These are phyloP conservation scores for Cyclostephanos tholiformis DNA, from an alignment of 108 stramenopile genomes.

Conservation along the genomic window DNA sequence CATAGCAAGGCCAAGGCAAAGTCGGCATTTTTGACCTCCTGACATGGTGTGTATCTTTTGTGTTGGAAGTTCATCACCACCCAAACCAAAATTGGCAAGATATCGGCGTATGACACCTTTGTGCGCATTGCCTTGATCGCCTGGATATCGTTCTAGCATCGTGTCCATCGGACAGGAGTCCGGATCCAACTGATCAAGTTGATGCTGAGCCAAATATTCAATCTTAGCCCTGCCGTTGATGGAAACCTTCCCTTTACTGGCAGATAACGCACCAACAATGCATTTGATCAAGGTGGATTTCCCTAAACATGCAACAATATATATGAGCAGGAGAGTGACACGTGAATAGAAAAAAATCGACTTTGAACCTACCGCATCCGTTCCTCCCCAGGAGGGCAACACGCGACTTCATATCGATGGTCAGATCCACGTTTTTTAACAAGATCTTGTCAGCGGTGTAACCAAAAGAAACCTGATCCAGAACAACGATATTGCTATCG, in stretches of 20 bases:
- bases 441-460: constrained; percentile 64
- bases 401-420: constrained; percentile 53
- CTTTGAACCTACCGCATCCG: constrained; percentile 52
- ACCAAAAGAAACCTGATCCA: constrained; percentile 86
- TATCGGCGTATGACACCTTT: constrained; percentile 68
- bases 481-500: constrained; percentile 71
- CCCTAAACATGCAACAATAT: constrained; percentile 17
- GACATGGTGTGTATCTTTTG: constrained; percentile 84
- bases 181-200: constrained; percentile 91
- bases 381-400: constrained; percentile 65
- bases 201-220: constrained; percentile 94
- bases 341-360: not conserved
- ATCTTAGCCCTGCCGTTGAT: constrained; percentile 81
- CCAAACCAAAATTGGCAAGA: constrained; percentile 77
- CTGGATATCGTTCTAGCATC: constrained; percentile 84
- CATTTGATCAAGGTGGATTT: constrained; percentile 88
- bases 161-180: constrained; percentile 73
- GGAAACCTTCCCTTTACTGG: constrained; percentile 69
- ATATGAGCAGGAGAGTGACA: too few relatives aligned
- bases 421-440: constrained; percentile 62
- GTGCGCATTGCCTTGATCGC: constrained; percentile 66
- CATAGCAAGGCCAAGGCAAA: constrained; percentile 72
- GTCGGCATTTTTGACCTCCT: constrained; percentile 92
- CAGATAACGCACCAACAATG: constrained; percentile 79
- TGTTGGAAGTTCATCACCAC: constrained; percentile 66